Percentiles rank a stretch among this genome's conserved stretches.
These are phyloP conservation scores for Lodderomyces elongisporus DNA, from an alignment of 1,139 yeast genomes.

Conservation along the genomic window DNA sequence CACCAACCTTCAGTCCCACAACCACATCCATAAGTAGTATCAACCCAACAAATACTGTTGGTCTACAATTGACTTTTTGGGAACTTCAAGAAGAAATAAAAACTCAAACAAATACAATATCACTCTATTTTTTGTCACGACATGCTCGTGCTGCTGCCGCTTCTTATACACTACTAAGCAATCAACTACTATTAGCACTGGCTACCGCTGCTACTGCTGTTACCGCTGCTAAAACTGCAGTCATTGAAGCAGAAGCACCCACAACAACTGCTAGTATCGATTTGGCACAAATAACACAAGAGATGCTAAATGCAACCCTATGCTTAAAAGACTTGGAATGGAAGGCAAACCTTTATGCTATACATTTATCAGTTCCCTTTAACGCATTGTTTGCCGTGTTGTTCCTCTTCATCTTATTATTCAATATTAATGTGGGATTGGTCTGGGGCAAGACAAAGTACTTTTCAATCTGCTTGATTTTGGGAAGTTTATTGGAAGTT, in stretches of 20 bases:
- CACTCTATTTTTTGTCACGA: conserved; percentile 11
- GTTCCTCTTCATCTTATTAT: conserved; percentile 19
- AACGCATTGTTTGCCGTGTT: conserved; percentile 21
- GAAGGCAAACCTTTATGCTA: conserved; percentile 32
- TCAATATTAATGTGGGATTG: conserved; percentile 16
- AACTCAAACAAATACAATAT: conserved; percentile 14
- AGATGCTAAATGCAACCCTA: conserved; percentile 29
- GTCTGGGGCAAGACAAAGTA: conserved; percentile 56
- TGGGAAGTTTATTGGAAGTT: conserved; percentile 61
- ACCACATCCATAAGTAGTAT: conserved; percentile 14
- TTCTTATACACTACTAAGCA: conserved; percentile 28
- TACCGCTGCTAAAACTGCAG: background rate
- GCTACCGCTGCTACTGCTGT: conserved; percentile 24
- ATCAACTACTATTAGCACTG: conserved; percentile 32
- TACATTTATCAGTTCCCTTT: conserved; percentile 18
- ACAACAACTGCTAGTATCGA: conserved; percentile 9
- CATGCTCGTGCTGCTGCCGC: conserved; percentile 30
- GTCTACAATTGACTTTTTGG: conserved; percentile 11
- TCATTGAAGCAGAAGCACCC: background rate
- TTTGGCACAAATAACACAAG: conserved; percentile 27
- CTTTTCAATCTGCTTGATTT: conserved; percentile 58
- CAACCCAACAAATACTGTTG: conserved; percentile 18
- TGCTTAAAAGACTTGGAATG: conserved; percentile 22
- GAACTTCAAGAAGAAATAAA: conserved; percentile 8
- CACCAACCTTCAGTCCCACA: conserved; percentile 16